Base-by-base conservation (phyloP, 345 rosid species). In the Barbarea vulgaris region DNA sequence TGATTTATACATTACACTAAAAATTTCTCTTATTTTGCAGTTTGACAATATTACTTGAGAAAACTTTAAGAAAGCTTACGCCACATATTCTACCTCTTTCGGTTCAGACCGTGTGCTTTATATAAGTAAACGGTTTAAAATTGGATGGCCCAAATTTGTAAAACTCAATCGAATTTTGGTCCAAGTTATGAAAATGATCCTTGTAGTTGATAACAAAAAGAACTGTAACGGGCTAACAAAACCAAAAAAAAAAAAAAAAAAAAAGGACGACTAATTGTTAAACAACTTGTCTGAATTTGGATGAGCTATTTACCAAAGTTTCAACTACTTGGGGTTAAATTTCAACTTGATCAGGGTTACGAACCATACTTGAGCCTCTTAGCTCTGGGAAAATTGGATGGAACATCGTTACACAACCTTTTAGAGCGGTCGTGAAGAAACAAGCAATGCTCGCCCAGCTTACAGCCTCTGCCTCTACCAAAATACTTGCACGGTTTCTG, bases 391-490 rank as follows among this genome's bases (percentile, higher is more conserved):
- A 50, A 54, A 6, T 67, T 80, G 10, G 76, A 11, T 17, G 34
- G 9, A 22, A 54, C 18, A 15, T 76, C 79, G 6, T 74, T 68
- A 66, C 27, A 64, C 62, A n/a, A 55, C 44, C 79, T 70, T 37
- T 70, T 54, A 10, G 84, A 73, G 14, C 19, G 3, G 21, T 78
- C 97, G 71, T 91, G 94, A 69, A 47, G 59, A 66, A 28, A 87
- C 3, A 62, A 73, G 77, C 90, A 88, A 37, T 62, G 78, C 1
- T 74, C 48, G 11, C 97, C 94, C 5, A 72, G 70, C 13, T 81
- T 74, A 75, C 96, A 90, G 9, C 93, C 91, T 61, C 39, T 79
- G 4, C 81, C 17, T 15, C 58, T 76, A 44, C 62, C 83, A 54
- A 81, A 87, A 34, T 57, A 87, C 44, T 30, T 46, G 79, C 90